phyloP scores from a whole-genome alignment of 179 eudicot species.

The Gypsophila paniculata region DNA sequence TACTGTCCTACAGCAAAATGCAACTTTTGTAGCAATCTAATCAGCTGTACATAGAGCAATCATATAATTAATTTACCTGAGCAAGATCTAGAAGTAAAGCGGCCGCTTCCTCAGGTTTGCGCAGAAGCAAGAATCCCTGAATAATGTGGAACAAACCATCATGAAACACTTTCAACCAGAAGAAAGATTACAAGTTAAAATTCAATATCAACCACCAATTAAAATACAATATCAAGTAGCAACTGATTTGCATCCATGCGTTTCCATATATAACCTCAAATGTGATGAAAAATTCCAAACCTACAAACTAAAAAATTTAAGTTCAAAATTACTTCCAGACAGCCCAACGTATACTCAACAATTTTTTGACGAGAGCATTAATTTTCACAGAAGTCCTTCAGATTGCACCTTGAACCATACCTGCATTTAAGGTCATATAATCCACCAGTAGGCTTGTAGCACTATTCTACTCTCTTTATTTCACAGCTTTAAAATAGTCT shows the following conservation, averaged over 20 bases:
- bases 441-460: neutral
- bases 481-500: neutral
- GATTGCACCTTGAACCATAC: neutral
- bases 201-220: neutral
- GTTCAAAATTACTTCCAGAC: neutral
- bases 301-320: neutral
- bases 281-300: constrained; percentile 2
- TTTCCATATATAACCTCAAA: neutral
- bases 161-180: neutral
- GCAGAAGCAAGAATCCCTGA: constrained; percentile 80
- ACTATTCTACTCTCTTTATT: neutral
- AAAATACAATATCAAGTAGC: neutral
- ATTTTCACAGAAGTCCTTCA: neutral
- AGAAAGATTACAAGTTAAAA: neutral
- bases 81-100: constrained; percentile 52
- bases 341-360: neutral
- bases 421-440: too few species aligned
- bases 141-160: constrained; percentile 10
- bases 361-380: neutral
- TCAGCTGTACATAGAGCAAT: neutral
- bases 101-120: constrained; percentile 75
- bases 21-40: neutral
- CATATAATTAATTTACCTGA: constrained; percentile 47
- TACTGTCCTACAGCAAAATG: neutral
- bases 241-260: constrained; percentile 3